phyloP scores from a whole-genome alignment of 2,329 filamentous ascomycete genomes.

The Beauveria caledonica region DNA sequence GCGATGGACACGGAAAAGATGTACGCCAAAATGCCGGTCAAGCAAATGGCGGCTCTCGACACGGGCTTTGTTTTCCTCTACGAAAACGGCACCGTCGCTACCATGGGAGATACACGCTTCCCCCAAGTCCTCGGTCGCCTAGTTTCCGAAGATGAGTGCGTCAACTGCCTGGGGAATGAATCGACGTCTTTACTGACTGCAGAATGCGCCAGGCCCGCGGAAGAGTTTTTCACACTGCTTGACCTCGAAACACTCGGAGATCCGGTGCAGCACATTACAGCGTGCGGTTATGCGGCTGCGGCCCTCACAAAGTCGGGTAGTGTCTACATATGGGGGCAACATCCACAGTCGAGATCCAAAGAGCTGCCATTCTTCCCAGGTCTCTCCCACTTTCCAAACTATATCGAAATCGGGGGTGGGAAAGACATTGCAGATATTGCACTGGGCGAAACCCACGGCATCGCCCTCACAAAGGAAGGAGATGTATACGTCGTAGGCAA shows the following conservation, averaged over 20 bases:
- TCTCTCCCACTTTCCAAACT: constrained; percentile 29
- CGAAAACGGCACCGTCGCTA: constrained; percentile 36
- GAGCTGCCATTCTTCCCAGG: constrained; percentile 25
- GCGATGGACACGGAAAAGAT: no score
- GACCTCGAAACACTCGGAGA: constrained; percentile 43
- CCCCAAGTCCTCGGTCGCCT: constrained; percentile 47
- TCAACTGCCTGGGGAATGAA: neutral
- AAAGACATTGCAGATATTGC: constrained; percentile 49
- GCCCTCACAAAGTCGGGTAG: constrained; percentile 50
- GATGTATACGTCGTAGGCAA: constrained; percentile 47
- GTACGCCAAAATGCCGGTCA: constrained; percentile 14
- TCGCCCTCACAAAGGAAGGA: constrained; percentile 42
- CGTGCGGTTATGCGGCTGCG: constrained; percentile 48
- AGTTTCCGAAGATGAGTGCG: constrained; percentile 29
- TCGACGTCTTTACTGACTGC: neutral
- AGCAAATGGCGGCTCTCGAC: constrained; percentile 39
- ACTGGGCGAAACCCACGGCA: constrained; percentile 50
- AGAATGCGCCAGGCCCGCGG: constrained; percentile 31
- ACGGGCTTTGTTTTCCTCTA: constrained; percentile 41
- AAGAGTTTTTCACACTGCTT: constrained; percentile 35
- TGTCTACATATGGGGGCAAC: constrained; percentile 53
- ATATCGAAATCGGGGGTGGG: constrained; percentile 36
- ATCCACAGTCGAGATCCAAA: constrained; percentile 18
- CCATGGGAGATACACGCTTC: constrained; percentile 52
- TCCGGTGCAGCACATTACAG: constrained; percentile 44